Base-by-base conservation (phyloP, 2,329 filamentous ascomycete species). In the Sclerotinia glacialis region DNA sequence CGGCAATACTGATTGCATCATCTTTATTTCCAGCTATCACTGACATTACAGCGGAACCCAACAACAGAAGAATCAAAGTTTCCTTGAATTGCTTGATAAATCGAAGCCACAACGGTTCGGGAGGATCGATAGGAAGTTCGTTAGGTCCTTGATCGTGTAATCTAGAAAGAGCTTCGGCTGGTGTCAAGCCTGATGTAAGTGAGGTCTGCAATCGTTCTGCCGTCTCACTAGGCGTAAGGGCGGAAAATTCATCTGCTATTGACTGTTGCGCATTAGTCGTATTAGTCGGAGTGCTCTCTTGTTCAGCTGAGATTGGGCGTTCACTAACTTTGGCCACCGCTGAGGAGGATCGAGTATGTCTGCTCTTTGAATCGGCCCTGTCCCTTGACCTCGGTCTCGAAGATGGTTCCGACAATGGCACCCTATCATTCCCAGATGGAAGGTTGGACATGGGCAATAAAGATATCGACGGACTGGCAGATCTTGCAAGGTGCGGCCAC, bases 41-140 rank as follows among this genome's bases (percentile, higher is more conserved):
- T 0, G 94, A 98, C 49, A 96, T 89, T 23, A 85, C 89, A 0
- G 95, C 94, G 3, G 95, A 98, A 8, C 87, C 90, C 28, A 99
- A 85, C 21, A 99, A 84, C n/a, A 99, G 84, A 28, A 98, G 79
- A 70, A 99, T 99, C 65, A 99, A 82, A 0, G 95, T 94, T 76
- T 99, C 95, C 76, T 96, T 93, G 77, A 99, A 99, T 76, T 99
- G 95, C 78, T 96, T 96, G 68, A 97, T 77, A 74, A 99, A 99
- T 67, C 95, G 91, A 64, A 97, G 80, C 93, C 95, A 99, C 67
- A 99, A 80, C 12, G 95, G 93, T 78, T 99, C 95, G 1, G 94
- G 92, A 65, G 92, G 89, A 68, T 98, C 93, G 78, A 96, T 92
- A 7, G 95, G 92, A 47, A 99, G 89, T 79, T 99, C 95, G 78